These are phyloP conservation scores for Trichoderma citrinoviride DNA, from an alignment of 2,329 filamentous ascomycete species.

Conservation along the genomic window DNA sequence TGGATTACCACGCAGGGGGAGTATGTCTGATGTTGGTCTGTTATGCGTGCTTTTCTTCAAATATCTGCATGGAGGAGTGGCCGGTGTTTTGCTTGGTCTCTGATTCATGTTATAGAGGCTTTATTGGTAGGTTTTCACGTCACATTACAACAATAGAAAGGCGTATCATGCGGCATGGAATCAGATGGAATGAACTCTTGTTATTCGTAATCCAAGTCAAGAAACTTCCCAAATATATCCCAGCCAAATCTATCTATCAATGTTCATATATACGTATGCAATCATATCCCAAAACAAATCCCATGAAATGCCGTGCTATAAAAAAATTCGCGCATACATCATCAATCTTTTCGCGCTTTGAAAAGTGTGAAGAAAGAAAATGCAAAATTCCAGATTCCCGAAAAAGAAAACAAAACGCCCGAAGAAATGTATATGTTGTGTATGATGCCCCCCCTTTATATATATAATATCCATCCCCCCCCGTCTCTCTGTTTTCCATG, in stretches of 20 bases:
- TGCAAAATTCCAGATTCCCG: not conserved
- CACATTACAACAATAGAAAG: not conserved
- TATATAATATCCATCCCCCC: not conserved
- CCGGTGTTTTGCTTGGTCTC: not conserved
- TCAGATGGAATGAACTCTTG: not conserved
- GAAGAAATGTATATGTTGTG: slow-evolving; percentile 14
- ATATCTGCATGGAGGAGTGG: too few species aligned
- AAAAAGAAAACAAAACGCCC: too few species aligned
- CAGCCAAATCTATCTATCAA: not conserved
- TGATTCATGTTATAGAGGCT: not conserved
- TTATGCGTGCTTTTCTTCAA: not conserved
- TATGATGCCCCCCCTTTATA: slow-evolving; percentile 9
- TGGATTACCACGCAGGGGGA: slow-evolving; percentile 46
- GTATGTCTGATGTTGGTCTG: slow-evolving; percentile 9
- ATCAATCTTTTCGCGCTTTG: slow-evolving; percentile 2
- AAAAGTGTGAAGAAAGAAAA: not conserved
- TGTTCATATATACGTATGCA: slow-evolving; percentile 3
- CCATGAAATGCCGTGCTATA: too few species aligned
- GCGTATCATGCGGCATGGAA: not conserved
- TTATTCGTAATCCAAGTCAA: not conserved
- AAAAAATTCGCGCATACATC: not conserved
- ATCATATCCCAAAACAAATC: not conserved
- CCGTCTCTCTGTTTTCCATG: not conserved
- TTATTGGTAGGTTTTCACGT: not conserved
- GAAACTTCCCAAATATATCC: not conserved